Evolutionary conservation across 768 basidiomycete species (phyloP).

Genomic region (Suillus americanus): DNA sequence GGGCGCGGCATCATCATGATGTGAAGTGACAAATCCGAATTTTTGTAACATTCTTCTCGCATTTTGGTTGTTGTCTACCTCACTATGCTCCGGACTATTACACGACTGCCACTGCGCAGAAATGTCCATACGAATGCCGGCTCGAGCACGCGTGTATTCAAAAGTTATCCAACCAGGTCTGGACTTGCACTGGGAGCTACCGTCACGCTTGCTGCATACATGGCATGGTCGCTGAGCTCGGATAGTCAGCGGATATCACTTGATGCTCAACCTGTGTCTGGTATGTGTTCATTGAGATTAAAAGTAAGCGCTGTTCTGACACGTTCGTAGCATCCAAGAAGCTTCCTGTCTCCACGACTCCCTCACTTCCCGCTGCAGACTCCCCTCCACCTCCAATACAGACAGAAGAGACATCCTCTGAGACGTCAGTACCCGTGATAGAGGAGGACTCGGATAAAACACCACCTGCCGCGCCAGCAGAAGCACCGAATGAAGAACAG

Average conservation of each 20-base stretch:
- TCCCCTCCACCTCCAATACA: constrained; percentile 18
- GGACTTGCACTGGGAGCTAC: constrained; percentile 44
- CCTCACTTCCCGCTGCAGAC: constrained; percentile 17
- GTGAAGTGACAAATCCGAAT: background rate
- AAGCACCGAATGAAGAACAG: constrained; percentile 24
- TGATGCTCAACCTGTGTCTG: constrained; percentile 38
- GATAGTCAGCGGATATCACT: constrained; percentile 44
- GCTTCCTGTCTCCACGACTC: constrained; percentile 6
- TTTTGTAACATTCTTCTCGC: background rate
- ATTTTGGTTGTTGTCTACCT: background rate
- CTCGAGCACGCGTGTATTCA: constrained; percentile 20
- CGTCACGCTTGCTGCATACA: constrained; percentile 42
- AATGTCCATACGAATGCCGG: constrained; percentile 46
- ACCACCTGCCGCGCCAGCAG: constrained; percentile 7
- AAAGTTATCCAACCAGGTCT: constrained; percentile 28
- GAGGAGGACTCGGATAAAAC: constrained; percentile 12
- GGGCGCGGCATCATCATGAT: constrained; percentile 1
- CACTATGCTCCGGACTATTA: constrained; percentile 53
- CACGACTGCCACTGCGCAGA: constrained; percentile 53
- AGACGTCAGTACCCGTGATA: constrained; percentile 2
- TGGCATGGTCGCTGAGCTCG: constrained; percentile 48
- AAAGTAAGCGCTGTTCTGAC: background rate
- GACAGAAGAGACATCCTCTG: constrained; percentile 20
- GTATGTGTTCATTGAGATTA: constrained; percentile 19
- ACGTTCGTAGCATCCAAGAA: constrained; percentile 20